A percentile compares a stretch with the other conserved stretches of the same genome.
These are phyloP conservation scores for Nemania serpens DNA, from an alignment of 2,329 filamentous ascomycete genomes.

Conservation along the genomic window DNA sequence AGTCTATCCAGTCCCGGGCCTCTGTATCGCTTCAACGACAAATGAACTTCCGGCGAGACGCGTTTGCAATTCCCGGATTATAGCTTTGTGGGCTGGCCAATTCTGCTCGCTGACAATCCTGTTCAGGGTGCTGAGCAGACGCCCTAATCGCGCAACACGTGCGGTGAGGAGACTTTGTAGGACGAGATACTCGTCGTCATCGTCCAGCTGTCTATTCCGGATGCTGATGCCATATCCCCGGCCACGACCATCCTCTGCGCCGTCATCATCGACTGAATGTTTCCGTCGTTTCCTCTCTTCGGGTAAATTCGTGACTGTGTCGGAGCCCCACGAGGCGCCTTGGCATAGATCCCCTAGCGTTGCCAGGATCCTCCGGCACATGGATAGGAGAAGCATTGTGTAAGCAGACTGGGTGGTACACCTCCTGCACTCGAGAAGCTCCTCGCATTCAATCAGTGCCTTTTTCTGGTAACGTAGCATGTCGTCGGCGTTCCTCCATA, in stretches of 20 bases:
- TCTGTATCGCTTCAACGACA: constrained; percentile 21
- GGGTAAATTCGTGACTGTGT: not conserved
- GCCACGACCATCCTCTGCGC: constrained; percentile 9
- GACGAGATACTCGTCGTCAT: constrained; percentile 29
- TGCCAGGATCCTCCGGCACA: constrained; percentile 25
- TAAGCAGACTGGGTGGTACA: constrained; percentile 28
- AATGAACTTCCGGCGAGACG: constrained; percentile 20
- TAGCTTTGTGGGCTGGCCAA: constrained; percentile 26
- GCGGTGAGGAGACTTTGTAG: constrained; percentile 28
- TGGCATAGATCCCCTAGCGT: constrained; percentile 23
- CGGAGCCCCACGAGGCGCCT: constrained; percentile 5
- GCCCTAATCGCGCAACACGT: constrained; percentile 25
- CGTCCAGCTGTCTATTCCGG: constrained; percentile 26
- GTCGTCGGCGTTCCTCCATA: constrained; percentile 24
- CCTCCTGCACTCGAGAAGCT: constrained; percentile 23
- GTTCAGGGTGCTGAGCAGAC: constrained; percentile 21
- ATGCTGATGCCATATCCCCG: constrained; percentile 28
- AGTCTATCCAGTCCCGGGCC: constrained; percentile 21
- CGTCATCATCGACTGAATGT: constrained; percentile 5
- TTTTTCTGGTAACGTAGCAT: constrained; percentile 28
- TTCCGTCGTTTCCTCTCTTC: constrained; percentile 18
- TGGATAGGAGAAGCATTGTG: constrained; percentile 28
- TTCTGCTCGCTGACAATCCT: constrained; percentile 24
- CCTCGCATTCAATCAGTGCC: constrained; percentile 27
- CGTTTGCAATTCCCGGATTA: constrained; percentile 24